These are phyloP conservation scores for Lotus japonicus DNA, from an alignment of 306 rosid species.

Conservation along the genomic window DNA sequence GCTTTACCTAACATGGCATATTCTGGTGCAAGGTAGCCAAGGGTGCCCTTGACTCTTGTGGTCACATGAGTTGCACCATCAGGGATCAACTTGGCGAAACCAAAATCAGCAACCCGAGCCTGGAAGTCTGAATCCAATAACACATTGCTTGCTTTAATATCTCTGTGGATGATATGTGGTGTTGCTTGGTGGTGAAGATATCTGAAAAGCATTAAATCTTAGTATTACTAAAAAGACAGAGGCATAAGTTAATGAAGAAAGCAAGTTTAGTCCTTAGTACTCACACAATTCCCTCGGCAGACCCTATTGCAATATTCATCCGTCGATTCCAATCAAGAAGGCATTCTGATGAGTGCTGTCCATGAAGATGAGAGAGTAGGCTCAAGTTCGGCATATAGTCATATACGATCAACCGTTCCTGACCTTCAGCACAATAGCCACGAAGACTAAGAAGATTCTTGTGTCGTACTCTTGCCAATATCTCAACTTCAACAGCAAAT, in stretches of 20 bases:
- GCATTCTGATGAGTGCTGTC: conserved; percentile 86
- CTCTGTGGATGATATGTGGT: conserved; percentile 91
- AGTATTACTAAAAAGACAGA: background rate
- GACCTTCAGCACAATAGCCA: conserved; percentile 97
- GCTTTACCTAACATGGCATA: conserved; percentile 95
- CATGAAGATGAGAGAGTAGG: conserved; percentile 90
- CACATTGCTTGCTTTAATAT: conserved; percentile 88
- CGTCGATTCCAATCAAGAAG: conserved; percentile 86
- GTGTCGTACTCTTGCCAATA: conserved; percentile 91
- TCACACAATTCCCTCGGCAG: conserved; percentile 92
- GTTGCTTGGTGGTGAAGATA: conserved; percentile 92
- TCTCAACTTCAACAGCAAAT: conserved; percentile 92
- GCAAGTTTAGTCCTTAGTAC: conserved; percentile 35
- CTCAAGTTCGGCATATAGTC: conserved; percentile 95
- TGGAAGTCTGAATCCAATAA: conserved; percentile 68
- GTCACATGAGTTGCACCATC: conserved; percentile 96
- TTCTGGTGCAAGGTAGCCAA: conserved; percentile 96
- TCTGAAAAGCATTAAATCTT: conserved; percentile 37
- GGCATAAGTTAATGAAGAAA: background rate
- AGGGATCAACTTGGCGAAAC: conserved; percentile 92
- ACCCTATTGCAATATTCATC: conserved; percentile 77
- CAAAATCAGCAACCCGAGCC: conserved; percentile 91
- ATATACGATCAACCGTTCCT: conserved; percentile 85
- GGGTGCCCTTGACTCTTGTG: conserved; percentile 95
- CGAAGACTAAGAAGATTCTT: conserved; percentile 91